These are phyloP conservation scores for Penicilliopsis zonata DNA, from an alignment of 495 filamentous ascomycete species.

Conservation along the genomic window DNA sequence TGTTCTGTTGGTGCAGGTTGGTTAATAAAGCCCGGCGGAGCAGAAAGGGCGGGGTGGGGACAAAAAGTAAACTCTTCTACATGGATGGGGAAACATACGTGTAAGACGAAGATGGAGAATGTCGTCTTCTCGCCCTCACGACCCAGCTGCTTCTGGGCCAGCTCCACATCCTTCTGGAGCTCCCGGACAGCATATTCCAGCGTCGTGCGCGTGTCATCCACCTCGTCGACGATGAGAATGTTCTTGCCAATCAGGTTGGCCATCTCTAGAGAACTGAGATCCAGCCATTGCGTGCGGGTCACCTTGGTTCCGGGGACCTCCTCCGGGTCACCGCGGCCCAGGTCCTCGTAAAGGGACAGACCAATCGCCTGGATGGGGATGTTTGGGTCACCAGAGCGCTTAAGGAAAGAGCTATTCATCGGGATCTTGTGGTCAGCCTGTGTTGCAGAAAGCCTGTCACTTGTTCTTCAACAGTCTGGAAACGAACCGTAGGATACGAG, in stretches of 20 bases:
- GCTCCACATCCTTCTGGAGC: constrained; percentile 90
- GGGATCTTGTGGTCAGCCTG: neutral
- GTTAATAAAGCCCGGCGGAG: too few relatives aligned
- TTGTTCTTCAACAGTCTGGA: constrained; percentile 9
- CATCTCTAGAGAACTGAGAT: constrained; percentile 81
- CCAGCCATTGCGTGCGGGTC: constrained; percentile 96
- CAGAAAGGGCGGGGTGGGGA: too few relatives aligned
- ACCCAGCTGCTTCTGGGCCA: constrained; percentile 60
- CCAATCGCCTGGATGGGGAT: constrained; percentile 99
- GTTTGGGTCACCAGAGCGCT: constrained; percentile 74
- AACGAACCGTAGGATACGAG: constrained; percentile 91
- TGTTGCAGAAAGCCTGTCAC: neutral
- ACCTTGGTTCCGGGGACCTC: constrained; percentile 85
- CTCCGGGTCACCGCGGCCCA: constrained; percentile 47
- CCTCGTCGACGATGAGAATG: constrained; percentile 96
- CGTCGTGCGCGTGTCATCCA: constrained; percentile 95
- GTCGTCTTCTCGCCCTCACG: constrained; percentile 59
- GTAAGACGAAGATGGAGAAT: constrained; percentile 90
- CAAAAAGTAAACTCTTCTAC: neutral
- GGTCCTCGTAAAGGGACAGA: constrained; percentile 87
- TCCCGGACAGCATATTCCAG: constrained; percentile 94
- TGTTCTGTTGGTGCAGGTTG: constrained; percentile 80
- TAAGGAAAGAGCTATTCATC: constrained; percentile 69
- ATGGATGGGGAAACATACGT: constrained; percentile 45
- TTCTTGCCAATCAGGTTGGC: constrained; percentile 90